Percentiles rank a stretch among this genome's conserved stretches.
phyloP scores from a whole-genome alignment of 306 rosid species.

The Inga leiocalycina region DNA sequence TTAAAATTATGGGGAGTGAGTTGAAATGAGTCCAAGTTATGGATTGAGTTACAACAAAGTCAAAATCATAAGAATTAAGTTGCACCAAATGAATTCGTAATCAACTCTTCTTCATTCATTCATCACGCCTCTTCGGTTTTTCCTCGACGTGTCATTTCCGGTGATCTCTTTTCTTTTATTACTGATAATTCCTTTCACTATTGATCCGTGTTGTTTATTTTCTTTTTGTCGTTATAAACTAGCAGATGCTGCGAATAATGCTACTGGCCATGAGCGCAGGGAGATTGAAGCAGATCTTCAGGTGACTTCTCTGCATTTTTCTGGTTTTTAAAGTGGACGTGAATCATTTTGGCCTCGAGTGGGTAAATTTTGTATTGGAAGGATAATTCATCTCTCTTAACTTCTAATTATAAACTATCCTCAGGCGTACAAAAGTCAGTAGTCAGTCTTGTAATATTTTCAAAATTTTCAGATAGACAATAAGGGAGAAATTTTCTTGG shows the following conservation, averaged over 20 bases:
- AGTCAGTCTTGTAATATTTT: too few species aligned
- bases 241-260: constrained; percentile 54
- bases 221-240: background rate
- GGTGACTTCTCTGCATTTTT: constrained; percentile 34
- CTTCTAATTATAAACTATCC: constrained; percentile 68
- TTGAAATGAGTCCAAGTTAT: too few species aligned
- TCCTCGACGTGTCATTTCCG: constrained; percentile 50
- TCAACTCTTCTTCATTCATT: constrained; percentile 23
- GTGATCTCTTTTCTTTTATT: constrained; percentile 35
- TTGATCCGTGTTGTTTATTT: background rate
- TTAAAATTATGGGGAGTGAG: too few species aligned
- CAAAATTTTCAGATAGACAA: too few species aligned
- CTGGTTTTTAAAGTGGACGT: background rate
- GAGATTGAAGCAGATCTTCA: constrained; percentile 77
- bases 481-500: background rate
- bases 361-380: background rate
- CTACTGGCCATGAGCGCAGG: constrained; percentile 93
- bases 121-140: constrained; percentile 13
- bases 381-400: constrained; percentile 15
- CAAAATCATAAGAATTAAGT: too few species aligned
- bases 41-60: too few species aligned
- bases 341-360: background rate
- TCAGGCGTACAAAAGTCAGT: too few species aligned
- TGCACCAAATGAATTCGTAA: constrained; percentile 34
- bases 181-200: too few species aligned